Conservation (phyloP, 345 rosid species). For the Noccaea caerulescens region DNA sequence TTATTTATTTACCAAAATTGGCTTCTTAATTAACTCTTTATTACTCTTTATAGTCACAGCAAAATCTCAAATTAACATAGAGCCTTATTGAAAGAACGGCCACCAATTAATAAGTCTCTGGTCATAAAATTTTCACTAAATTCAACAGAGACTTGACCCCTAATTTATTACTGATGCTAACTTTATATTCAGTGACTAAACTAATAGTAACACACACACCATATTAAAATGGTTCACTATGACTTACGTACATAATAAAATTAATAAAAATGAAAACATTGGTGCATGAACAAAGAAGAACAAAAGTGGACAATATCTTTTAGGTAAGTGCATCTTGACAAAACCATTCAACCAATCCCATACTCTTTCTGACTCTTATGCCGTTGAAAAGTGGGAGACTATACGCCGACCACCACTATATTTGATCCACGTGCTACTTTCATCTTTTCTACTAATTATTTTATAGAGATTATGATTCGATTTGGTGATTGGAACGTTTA, state of each 20-base stretch:
- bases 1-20: neutral
- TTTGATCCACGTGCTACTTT: slow-evolving; percentile 33
- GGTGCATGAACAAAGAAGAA: slow-evolving; percentile 41
- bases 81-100: neutral
- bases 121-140: neutral
- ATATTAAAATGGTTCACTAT: neutral
- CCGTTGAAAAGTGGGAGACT: slow-evolving; percentile 33
- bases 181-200: neutral
- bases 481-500: slow-evolving; percentile 12
- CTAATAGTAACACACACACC: neutral
- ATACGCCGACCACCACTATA: slow-evolving; percentile 33
- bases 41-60: too few species aligned
- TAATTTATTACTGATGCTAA: neutral
- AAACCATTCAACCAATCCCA: slow-evolving; percentile 39
- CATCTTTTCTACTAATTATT: slow-evolving; percentile 8
- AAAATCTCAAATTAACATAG: neutral
- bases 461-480: neutral
- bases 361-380: slow-evolving; percentile 33
- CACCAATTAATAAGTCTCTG: neutral
- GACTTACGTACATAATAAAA: slow-evolving; percentile 8
- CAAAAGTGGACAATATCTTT: slow-evolving; percentile 35
- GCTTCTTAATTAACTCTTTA: neutral
- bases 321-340: slow-evolving; percentile 43
- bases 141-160: neutral
- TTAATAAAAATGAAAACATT: slow-evolving; percentile 6